Evolutionary conservation across 495 filamentous ascomycete species (phyloP), one percentile per base, ranked within the genome.

Genomic region (Cercophora newfieldiana): DNA sequence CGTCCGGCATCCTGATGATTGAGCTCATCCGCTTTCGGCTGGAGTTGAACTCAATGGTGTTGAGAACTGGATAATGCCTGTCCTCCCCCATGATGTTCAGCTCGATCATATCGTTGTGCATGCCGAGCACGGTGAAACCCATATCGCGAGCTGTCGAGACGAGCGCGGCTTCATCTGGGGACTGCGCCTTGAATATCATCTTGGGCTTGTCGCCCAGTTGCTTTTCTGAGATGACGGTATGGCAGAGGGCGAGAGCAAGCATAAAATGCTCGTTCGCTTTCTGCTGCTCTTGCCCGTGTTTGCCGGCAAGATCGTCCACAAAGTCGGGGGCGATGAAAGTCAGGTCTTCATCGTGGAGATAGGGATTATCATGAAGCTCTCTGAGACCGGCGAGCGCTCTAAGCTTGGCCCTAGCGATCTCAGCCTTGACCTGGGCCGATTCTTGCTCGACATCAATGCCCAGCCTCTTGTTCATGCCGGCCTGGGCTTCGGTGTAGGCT

Each of bases 41-140:
- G 3, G 95, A 98, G 78, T 98, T 98, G 82, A 99, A 99, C 74
- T 99, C 96, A 47, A 99, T 86, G 5, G 91, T 97, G 75, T 96
- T 98, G 44, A 99, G 85, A 22, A 99, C 91, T 10, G 87, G 89
- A 72, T 91, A 99, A 50, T 91, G 87, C 63, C 82, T 84, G 66
- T 97, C 91, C 71, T 91, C 83, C 53, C 96, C 96, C 82, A 95
- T 86, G 29, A 96, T 82, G 69, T 96, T 97, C 65, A 99, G 58
- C 49, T 89, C 85, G 61, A 99, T 89, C 37, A 90, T 90, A 64
- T 95, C 90, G 56, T 82, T 81, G 2, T 89, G 83, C 61, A 91
- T 86, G 16, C 93, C 94, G 44, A 98, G 85, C 3, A 98, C 88
- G n/a, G 94, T 97, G 71, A 97, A 98, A 22, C 96, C 96, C 78